Evolutionary conservation across 441 rosid species (phyloP), one percentile per base, ranked within the genome.

Genomic region (Pelargonium hybrid): DNA sequence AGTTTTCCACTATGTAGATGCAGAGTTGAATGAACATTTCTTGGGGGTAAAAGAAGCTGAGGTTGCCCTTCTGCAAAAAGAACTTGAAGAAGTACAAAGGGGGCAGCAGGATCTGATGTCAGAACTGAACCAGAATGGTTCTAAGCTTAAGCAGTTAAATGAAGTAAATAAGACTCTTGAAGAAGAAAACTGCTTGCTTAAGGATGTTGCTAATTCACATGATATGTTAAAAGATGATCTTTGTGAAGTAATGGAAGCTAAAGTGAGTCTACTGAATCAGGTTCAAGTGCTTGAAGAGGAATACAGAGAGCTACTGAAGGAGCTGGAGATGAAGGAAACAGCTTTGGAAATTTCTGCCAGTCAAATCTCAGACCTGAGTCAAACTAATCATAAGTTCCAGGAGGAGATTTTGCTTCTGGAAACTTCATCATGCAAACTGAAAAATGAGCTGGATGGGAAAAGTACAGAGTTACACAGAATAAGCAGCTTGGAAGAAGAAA

Each of bases 1-100:
- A 41, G 70, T 84, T 70, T 69, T 88, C 29, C 82, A 80, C 45
- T 68, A 73, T 71, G 78, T 88, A 67, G 91, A 90, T 75, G 74
- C 82, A n/a, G 88, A 83, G 74, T 76, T 89, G 77, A 82, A 83
- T 65, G 87, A 81, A 37, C 84, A 75, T 73, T 68, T 81, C 64
- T 69, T 85, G 63, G 72, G 56, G 70, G 85, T 83, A 66, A 67
- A 61, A 69, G 83, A 81, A 75, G 74, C 75, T 59, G 85, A 85
- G 69, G 74, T 71, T 64, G 69, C 75, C 43, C 31, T 76, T 71
- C 73, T 83, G 34, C 81, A 71, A 48, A 73, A 76, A 48, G 71
- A 78, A 73, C 67, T 73, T 75, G 80, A 76, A 76, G 83, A 79
- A 70, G 71, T 68, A 57, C 54, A 74, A 45, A 56, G 69, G 61